phyloP scores from a whole-genome alignment of 1,284 basidiomycete species.

The Entoloma clypeatum region DNA sequence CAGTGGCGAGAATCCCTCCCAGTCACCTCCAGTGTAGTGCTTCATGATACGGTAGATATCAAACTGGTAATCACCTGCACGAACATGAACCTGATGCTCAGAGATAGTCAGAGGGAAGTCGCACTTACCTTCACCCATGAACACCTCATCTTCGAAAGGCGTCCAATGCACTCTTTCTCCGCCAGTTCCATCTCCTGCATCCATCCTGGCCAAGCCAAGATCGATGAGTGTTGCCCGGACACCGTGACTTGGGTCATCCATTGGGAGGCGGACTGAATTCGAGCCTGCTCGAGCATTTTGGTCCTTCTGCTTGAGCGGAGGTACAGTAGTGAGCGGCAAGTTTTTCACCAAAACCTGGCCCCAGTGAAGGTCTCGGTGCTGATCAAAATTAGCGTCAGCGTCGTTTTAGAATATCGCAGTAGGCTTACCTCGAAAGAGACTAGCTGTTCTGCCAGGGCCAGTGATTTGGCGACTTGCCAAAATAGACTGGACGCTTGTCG shows the following conservation, averaged over 20 bases:
- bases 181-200: constrained; percentile 44
- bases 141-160: constrained; percentile 75
- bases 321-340: constrained; percentile 26
- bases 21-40: constrained; percentile 51
- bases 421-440: constrained; percentile 82
- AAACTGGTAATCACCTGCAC: constrained; percentile 84
- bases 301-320: constrained; percentile 31
- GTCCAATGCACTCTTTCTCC: constrained; percentile 62
- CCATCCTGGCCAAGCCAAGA: constrained; percentile 86
- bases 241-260: constrained; percentile 61
- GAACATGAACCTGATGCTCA: not conserved
- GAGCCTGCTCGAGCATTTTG: constrained; percentile 26
- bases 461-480: constrained; percentile 81
- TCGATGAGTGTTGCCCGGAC: constrained; percentile 88
- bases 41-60: constrained; percentile 92
- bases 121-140: constrained; percentile 70
- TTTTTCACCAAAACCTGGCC: constrained; percentile 91
- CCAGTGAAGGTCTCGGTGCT: constrained; percentile 98
- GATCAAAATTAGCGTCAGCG: constrained; percentile 5
- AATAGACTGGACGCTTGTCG: constrained; percentile 83
- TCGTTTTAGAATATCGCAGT: not conserved
- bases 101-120: not conserved
- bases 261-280: constrained; percentile 33
- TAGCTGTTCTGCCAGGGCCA: constrained; percentile 76
- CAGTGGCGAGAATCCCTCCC: constrained; percentile 73